phyloP scores from a whole-genome alignment of 2,329 filamentous ascomycete genomes.

The Ramularia collo-cygni region DNA sequence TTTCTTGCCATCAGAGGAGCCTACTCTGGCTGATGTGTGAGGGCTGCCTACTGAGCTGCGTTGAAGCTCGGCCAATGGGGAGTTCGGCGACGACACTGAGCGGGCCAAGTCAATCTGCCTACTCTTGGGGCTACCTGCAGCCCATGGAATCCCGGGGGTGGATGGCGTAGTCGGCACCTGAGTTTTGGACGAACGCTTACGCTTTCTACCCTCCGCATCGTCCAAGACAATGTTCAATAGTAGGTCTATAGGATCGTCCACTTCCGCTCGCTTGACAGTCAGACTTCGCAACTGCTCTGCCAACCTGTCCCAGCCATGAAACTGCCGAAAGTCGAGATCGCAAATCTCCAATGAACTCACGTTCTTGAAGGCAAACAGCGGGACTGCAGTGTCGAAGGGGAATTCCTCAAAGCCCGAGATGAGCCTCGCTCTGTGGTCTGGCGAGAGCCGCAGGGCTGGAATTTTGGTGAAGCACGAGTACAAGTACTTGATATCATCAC shows the following conservation, averaged over 20 bases:
- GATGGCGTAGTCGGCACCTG: conserved; percentile 68
- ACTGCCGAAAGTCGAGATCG: conserved; percentile 92
- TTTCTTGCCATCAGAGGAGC: conserved; percentile 45
- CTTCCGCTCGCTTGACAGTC: conserved; percentile 75
- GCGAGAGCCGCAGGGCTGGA: conserved; percentile 78
- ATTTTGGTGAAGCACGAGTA: conserved; percentile 99
- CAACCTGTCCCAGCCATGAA: conserved; percentile 92
- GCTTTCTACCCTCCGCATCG: conserved; percentile 86
- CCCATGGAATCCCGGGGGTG: conserved; percentile 51
- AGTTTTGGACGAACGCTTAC: conserved; percentile 68
- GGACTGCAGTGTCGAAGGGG: conserved; percentile 93
- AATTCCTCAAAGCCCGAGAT: conserved; percentile 96
- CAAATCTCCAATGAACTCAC: conserved; percentile 87
- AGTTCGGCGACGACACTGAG: conserved; percentile 63
- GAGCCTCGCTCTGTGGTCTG: conserved; percentile 85
- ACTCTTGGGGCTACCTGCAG: conserved; percentile 52
- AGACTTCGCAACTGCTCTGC: conserved; percentile 87
- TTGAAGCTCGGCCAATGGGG: conserved; percentile 47
- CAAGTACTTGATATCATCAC: conserved; percentile 86
- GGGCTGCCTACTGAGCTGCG: conserved; percentile 45
- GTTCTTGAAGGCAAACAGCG: conserved; percentile 96
- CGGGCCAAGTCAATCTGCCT: conserved; percentile 61
- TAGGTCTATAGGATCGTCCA: conserved; percentile 86
- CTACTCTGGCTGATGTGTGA: conserved; percentile 47
- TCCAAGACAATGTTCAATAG: conserved; percentile 90